Conservation (phyloP, 495 filamentous ascomycete species). For the Aspergillus nanangensis region DNA sequence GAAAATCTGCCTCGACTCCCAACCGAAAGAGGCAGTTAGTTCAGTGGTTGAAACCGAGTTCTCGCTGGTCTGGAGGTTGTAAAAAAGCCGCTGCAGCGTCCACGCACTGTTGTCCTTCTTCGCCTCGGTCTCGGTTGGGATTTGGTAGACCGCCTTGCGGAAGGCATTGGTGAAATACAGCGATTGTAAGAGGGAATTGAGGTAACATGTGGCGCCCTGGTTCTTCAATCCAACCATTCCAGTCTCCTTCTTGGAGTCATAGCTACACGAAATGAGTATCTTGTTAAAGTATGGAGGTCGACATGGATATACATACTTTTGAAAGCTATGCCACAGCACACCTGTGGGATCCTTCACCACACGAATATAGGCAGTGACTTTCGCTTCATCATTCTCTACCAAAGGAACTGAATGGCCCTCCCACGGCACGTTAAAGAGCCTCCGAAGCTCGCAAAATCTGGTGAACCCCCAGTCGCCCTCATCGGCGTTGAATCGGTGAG, state of each 20-base stretch:
- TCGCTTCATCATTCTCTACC: slow-evolving; percentile 80
- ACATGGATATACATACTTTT: slow-evolving; percentile 54
- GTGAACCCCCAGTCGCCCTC: slow-evolving; percentile 99
- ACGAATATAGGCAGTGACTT: slow-evolving; percentile 88
- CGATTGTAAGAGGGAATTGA: slow-evolving; percentile 96
- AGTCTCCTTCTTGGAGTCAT: slow-evolving; percentile 98
- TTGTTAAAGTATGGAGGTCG: background rate
- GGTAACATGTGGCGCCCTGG: slow-evolving; percentile 96
- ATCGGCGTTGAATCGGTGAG: slow-evolving; percentile 89
- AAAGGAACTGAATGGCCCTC: slow-evolving; percentile 67
- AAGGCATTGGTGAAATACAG: slow-evolving; percentile 97
- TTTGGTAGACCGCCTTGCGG: slow-evolving; percentile 94
- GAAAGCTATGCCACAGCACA: slow-evolving; percentile 98
- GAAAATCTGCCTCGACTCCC: slow-evolving; percentile 97
- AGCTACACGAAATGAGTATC: slow-evolving; percentile 46
- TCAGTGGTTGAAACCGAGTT: slow-evolving; percentile 84
- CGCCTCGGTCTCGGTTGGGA: slow-evolving; percentile 84
- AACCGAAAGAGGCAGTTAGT: slow-evolving; percentile 92
- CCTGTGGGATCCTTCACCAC: slow-evolving; percentile 96
- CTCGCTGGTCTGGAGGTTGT: slow-evolving; percentile 80
- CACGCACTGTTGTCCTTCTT: slow-evolving; percentile 83
- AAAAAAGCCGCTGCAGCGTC: slow-evolving; percentile 90
- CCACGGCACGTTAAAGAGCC: slow-evolving; percentile 70
- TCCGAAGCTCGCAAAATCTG: slow-evolving; percentile 78
- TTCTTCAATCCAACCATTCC: slow-evolving; percentile 96